Evolutionary conservation across 208 protist species (phyloP), one percentile per base, ranked within the genome.

Genomic region (Porcisia deanei): DNA sequence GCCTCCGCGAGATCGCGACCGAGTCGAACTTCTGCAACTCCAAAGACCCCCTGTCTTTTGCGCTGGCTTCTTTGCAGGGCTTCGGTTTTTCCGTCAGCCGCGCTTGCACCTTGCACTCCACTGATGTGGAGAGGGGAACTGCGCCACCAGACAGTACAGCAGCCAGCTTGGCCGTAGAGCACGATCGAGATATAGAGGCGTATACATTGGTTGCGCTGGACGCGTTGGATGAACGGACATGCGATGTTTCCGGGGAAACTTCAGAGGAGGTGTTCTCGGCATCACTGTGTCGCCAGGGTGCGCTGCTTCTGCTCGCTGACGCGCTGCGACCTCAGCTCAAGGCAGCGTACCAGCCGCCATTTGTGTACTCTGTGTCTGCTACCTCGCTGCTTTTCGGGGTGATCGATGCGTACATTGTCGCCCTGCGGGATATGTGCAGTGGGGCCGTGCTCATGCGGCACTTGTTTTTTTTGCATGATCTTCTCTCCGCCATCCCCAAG

Each of bases 401-500:
- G 14, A 60, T 34, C 3, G 68, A 71, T 12, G 45, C 41, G 10
- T 63, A 70, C 55, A 37, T 52, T 5, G 61, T 30, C 2, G 63
- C 71, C 12, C 34, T 84, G 65, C 71, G 58, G 25, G 74, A 65
- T 30, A 16, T 53, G 25, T 77, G 65, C 8, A 65, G 58, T 34
- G n/a, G 37, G 3, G 70, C 75, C 14, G 80, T 37, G 6, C 76
- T 84, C 10, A 53, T 76, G 75, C 75, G 80, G 39, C 71, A 76
- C 1, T 49, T 84, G 2, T 52, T 84, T 6, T 67, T 84, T 12
- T 37, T 84, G 60, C 67, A 71, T 47, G 75, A 84, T 18, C 8
- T 79, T 9, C 22, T 84, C 1, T 68, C 55, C 4, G 41, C 65
- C 7, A 58, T 78, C 14, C 75, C 80, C 22, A 84, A 84, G 65